Evolutionary conservation across 306 rosid species (phyloP).

Genomic region (Quercus variabilis): DNA sequence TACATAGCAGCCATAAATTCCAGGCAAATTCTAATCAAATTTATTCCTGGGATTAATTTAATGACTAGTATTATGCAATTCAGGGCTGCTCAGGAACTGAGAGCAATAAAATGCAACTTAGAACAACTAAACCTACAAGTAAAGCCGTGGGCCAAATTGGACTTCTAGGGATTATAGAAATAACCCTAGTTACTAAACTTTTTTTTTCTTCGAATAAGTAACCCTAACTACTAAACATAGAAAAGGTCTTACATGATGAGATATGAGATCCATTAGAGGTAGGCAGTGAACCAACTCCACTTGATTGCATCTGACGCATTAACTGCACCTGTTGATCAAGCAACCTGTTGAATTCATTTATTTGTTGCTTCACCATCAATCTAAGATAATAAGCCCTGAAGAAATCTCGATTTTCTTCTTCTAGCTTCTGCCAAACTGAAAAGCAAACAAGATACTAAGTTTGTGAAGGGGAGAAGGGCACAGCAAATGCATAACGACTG

Average conservation of each 20-base stretch:
- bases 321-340: slow-evolving; percentile 64
- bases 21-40: not conserved
- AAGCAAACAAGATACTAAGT: slow-evolving; percentile 16
- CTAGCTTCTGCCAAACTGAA: slow-evolving; percentile 95
- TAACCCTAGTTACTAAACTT: not conserved
- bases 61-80: not conserved
- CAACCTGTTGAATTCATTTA: slow-evolving; percentile 74
- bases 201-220: not conserved
- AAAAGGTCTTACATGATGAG: slow-evolving; percentile 43
- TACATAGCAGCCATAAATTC: not conserved
- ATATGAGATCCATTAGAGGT: slow-evolving; percentile 68
- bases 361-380: slow-evolving; percentile 82
- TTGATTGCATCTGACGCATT: slow-evolving; percentile 58
- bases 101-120: not conserved
- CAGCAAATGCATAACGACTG: not conserved
- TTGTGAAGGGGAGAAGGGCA: slow-evolving; percentile 1
- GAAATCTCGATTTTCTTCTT: slow-evolving; percentile 87
- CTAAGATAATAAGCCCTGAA: slow-evolving; percentile 86
- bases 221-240: not conserved
- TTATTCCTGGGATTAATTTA: not conserved
- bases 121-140: not conserved
- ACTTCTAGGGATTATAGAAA: not conserved
- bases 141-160: not conserved
- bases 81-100: not conserved
- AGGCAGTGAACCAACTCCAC: slow-evolving; percentile 53